Percentiles rank a stretch among this genome's conserved stretches.
These are phyloP conservation scores for Stylonectria norvegica DNA, from an alignment of 2,329 filamentous ascomycete genomes.

Conservation along the genomic window DNA sequence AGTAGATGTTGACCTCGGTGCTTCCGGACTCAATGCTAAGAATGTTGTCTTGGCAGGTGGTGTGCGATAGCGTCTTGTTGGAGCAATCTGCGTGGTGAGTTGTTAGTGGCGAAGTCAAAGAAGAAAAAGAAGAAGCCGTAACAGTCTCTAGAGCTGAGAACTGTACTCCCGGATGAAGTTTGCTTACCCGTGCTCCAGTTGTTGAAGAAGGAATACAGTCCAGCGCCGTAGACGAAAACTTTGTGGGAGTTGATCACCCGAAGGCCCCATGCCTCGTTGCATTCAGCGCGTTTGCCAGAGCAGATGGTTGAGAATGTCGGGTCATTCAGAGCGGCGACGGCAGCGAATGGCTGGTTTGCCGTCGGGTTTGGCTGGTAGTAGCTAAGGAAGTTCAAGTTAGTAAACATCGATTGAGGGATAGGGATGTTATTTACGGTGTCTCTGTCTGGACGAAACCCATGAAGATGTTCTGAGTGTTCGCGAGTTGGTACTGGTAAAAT, in stretches of 20 bases:
- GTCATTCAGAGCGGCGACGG: slow-evolving; percentile 38
- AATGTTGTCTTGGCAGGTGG: neutral
- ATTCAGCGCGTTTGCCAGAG: neutral
- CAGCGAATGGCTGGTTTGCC: slow-evolving; percentile 49
- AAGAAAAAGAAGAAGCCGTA: no score
- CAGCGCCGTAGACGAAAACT: slow-evolving; percentile 56
- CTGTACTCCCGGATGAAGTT: no score
- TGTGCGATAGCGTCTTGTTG: neutral
- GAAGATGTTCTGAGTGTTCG: slow-evolving; percentile 54
- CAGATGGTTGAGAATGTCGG: slow-evolving; percentile 29
- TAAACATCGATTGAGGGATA: neutral
- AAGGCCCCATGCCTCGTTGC: slow-evolving; percentile 37
- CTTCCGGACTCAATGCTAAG: neutral
- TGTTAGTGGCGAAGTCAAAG: neutral
- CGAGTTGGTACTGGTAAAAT: slow-evolving; percentile 62
- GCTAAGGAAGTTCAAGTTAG: neutral
- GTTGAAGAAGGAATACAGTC: slow-evolving; percentile 59
- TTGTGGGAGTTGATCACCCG: slow-evolving; percentile 51
- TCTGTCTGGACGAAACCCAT: slow-evolving; percentile 63
- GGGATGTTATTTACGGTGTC: slow-evolving; percentile 49
- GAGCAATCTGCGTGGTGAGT: neutral
- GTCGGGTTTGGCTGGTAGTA: slow-evolving; percentile 57
- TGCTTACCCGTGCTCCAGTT: slow-evolving; percentile 44
- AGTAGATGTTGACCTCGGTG: neutral
- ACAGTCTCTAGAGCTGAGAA: no score